Percentiles rank a stretch among this genome's conserved stretches.
Evolutionary conservation across 164 flowering plant species (phyloP).

Genomic region (Stephania japonica): DNA sequence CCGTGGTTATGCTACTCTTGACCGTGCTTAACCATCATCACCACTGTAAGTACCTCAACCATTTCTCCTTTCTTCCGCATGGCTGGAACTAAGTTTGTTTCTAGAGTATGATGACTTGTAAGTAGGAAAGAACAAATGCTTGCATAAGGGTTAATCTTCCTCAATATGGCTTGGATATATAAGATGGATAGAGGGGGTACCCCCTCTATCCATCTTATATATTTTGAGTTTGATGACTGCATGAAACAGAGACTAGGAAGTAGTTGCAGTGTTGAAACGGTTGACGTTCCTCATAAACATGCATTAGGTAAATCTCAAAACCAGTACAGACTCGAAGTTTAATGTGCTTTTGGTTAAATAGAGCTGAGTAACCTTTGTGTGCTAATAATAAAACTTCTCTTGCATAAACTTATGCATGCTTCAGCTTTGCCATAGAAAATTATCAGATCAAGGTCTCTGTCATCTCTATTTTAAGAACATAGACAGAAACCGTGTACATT

Average conservation of each 20-base stretch:
- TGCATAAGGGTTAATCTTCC: not conserved
- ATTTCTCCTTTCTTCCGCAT: conserved; percentile 11
- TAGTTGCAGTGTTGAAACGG: not conserved
- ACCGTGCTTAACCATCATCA: not conserved
- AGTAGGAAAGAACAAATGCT: not conserved
- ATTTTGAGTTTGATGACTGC: conserved; percentile 8
- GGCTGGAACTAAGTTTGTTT: not conserved
- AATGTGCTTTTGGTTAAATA: not conserved
- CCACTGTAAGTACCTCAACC: not conserved
- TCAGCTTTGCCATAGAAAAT: not conserved
- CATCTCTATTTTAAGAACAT: not conserved
- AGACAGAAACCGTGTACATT: conserved; percentile 2
- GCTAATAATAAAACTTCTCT: not conserved
- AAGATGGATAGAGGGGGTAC: not conserved
- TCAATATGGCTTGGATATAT: not conserved
- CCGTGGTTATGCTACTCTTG: conserved; percentile 14
- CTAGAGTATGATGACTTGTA: not conserved
- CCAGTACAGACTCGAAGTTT: not conserved
- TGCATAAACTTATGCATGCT: not conserved
- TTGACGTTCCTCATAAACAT: not conserved
- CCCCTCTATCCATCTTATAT: not conserved
- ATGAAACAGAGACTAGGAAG: conserved; percentile 16
- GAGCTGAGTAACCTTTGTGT: not conserved
- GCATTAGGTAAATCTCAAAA: not conserved
- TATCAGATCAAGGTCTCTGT: not conserved